Evolutionary conservation across 1,284 basidiomycete species (phyloP).

Genomic region (Schizopora paradoxa): DNA sequence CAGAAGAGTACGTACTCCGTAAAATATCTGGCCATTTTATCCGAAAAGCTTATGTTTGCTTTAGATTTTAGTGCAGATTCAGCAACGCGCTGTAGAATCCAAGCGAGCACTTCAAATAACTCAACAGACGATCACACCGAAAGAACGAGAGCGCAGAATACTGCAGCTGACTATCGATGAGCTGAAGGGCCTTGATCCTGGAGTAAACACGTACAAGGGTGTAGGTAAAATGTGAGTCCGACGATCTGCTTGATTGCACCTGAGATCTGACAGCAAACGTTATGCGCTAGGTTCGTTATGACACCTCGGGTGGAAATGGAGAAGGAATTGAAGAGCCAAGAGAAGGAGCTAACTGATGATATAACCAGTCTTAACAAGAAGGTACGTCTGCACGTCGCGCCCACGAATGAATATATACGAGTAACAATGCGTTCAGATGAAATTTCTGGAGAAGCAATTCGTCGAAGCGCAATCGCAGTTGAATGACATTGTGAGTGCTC

Average conservation of each 20-base stretch:
- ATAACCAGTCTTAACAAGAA: constrained; percentile 77
- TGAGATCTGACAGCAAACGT: constrained; percentile 1
- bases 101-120: constrained; percentile 71
- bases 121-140: constrained; percentile 65
- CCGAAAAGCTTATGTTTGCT: constrained; percentile 17
- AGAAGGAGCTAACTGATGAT: constrained; percentile 80
- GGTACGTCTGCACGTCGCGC: constrained; percentile 71
- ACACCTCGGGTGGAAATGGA: constrained; percentile 80
- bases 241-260: background rate
- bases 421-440: constrained; percentile 46
- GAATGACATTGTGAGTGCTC: constrained; percentile 72
- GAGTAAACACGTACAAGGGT: constrained; percentile 81
- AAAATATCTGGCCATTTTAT: background rate
- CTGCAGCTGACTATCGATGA: constrained; percentile 83
- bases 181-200: constrained; percentile 55
- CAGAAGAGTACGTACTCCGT: constrained; percentile 69
- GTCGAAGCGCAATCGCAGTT: constrained; percentile 83
- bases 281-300: constrained; percentile 71
- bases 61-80: constrained; percentile 87
- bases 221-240: constrained; percentile 83
- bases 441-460: constrained; percentile 88
- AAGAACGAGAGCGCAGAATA: constrained; percentile 83
- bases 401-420: constrained; percentile 66
- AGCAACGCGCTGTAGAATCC: constrained; percentile 77
- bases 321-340: constrained; percentile 63